Conservation (phyloP, 192 early-diverging fungal species). For the Backusella macrospora region DNA sequence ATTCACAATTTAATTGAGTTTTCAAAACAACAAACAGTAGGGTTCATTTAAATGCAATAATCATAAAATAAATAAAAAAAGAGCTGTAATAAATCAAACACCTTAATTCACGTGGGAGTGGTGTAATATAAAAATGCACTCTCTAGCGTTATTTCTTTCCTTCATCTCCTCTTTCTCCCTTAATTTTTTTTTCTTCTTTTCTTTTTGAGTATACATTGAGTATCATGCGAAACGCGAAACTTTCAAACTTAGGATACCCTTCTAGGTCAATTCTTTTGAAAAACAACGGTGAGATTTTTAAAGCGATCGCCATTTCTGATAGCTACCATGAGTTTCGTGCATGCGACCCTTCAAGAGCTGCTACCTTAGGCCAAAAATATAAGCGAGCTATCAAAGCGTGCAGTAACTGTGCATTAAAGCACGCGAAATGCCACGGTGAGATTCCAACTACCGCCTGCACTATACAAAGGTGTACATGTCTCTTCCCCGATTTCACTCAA, state of each 20-base stretch:
- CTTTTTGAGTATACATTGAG: background rate
- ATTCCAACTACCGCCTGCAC: background rate
- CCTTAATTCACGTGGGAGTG: background rate
- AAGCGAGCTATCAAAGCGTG: background rate
- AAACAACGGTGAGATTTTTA: rapidly evolving
- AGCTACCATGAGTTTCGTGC: background rate
- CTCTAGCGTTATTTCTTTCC: no score
- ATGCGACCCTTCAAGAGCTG: background rate
- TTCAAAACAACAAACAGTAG: background rate
- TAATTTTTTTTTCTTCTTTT: background rate
- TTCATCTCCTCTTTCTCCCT: background rate
- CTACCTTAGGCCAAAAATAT: background rate
- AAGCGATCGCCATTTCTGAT: background rate
- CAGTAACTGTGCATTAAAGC: background rate
- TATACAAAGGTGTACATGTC: background rate
- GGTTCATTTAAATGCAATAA: background rate
- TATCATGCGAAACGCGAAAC: background rate
- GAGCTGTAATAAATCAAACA: background rate
- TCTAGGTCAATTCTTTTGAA: background rate
- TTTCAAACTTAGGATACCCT: background rate
- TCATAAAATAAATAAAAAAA: background rate
- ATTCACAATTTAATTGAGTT: background rate
- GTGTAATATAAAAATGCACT: background rate
- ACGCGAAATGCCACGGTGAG: background rate
- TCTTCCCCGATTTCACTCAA: background rate